These are phyloP conservation scores for Adansonia grandidieri DNA, from an alignment of 441 rosid genomes.

Conservation along the genomic window DNA sequence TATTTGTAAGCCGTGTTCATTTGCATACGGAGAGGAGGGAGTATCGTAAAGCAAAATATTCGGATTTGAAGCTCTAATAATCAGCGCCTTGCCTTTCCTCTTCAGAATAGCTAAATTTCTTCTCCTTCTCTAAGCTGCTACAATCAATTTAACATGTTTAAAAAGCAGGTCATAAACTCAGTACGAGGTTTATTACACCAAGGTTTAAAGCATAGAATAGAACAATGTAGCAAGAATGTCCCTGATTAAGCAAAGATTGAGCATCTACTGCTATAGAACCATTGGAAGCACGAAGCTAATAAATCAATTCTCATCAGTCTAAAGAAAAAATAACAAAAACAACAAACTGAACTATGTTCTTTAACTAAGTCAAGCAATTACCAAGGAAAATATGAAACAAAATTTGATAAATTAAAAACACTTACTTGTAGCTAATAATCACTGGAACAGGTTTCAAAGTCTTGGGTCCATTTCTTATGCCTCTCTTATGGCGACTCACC, in stretches of 20 bases:
- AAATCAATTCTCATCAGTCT: too few relatives aligned
- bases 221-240: too few relatives aligned
- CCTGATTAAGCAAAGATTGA: neutral
- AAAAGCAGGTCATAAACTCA: too few relatives aligned
- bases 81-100: neutral
- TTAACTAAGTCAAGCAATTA: neutral
- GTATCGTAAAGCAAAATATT: neutral
- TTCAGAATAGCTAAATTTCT: neutral
- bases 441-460: conserved; percentile 86
- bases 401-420: neutral
- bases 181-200: too few relatives aligned
- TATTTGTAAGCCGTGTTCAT: neutral
- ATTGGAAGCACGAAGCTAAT: neutral
- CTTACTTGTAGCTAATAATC: conserved; percentile 80
- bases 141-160: too few relatives aligned
- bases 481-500: conserved; percentile 75
- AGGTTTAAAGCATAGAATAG: too few relatives aligned
- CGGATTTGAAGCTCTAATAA: neutral
- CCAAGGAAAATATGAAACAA: neutral
- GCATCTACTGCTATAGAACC: neutral
- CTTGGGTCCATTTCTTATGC: conserved; percentile 88
- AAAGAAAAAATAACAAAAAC: too few relatives aligned
- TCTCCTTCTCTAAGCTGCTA: too few relatives aligned
- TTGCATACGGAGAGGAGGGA: neutral
- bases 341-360: neutral